These are phyloP conservation scores for Botrytis aclada DNA, from an alignment of 2,329 filamentous ascomycete species.

Conservation along the genomic window DNA sequence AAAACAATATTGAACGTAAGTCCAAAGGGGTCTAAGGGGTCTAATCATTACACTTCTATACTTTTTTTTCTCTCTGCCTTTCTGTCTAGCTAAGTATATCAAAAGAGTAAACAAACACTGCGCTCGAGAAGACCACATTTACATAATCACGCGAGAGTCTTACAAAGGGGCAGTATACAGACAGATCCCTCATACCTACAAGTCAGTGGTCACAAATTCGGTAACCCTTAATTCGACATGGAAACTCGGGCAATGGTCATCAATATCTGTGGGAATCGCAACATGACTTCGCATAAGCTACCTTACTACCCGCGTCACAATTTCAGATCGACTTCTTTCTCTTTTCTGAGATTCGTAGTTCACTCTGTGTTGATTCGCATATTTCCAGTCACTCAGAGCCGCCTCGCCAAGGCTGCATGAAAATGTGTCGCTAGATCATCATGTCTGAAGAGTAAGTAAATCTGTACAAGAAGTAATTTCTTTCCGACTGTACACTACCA, in stretches of 20 bases:
- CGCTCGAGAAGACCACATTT: background rate
- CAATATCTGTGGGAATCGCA: background rate
- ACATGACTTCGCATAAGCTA: background rate
- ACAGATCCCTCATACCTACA: background rate
- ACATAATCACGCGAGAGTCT: background rate
- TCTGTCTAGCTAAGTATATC: too few relatives aligned
- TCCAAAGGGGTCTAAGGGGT: too few relatives aligned
- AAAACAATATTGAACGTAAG: too few relatives aligned
- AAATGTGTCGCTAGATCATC: background rate
- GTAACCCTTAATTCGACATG: accelerated
- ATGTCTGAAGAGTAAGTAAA: accelerated
- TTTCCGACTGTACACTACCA: background rate
- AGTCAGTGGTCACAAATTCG: background rate
- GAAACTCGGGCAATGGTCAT: accelerated
- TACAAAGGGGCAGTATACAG: accelerated
- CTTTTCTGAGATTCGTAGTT: accelerated
- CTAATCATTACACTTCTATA: too few relatives aligned
- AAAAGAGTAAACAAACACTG: too few relatives aligned
- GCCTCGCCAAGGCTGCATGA: accelerated
- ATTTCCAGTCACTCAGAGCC: background rate
- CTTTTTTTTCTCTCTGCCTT: too few relatives aligned
- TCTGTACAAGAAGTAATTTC: background rate
- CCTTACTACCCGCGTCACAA: accelerated
- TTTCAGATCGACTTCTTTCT: background rate
- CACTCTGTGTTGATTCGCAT: accelerated